These are phyloP conservation scores for Rhexocercosporidium sp. DNA, from an alignment of 2,329 filamentous ascomycete genomes.

Conservation along the genomic window DNA sequence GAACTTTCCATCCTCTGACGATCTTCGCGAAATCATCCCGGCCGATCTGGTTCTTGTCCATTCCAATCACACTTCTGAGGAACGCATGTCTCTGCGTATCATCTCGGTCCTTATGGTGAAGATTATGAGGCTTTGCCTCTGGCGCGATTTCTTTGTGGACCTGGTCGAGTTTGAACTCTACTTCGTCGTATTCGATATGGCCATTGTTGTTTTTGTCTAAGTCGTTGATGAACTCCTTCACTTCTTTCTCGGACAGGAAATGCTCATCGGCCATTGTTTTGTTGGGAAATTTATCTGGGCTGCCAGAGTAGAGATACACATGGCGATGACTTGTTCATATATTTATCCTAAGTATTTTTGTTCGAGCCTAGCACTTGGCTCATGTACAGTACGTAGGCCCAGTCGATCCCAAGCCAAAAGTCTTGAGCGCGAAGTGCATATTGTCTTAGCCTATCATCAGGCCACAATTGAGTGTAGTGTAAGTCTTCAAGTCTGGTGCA, in stretches of 20 bases:
- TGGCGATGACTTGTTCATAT: slow-evolving; percentile 3
- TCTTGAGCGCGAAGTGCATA: slow-evolving; percentile 17
- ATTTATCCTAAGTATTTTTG: not conserved
- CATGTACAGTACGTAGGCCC: slow-evolving; percentile 17
- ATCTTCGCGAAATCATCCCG: slow-evolving; percentile 52
- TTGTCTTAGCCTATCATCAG: slow-evolving; percentile 12
- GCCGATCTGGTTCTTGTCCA: slow-evolving; percentile 49
- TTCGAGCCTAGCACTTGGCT: not conserved
- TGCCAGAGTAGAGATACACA: not conserved
- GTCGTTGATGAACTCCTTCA: slow-evolving; percentile 56
- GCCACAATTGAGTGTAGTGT: not conserved
- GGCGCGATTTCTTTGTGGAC: slow-evolving; percentile 57
- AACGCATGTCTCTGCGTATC: slow-evolving; percentile 55
- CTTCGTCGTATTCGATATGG: slow-evolving; percentile 55
- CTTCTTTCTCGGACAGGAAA: slow-evolving; percentile 52
- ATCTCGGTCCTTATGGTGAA: slow-evolving; percentile 45
- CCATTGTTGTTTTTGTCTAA: slow-evolving; percentile 58
- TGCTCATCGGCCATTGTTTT: slow-evolving; percentile 14
- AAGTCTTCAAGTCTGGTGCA: not conserved
- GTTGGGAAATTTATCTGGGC: not conserved
- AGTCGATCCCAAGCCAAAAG: slow-evolving; percentile 14
- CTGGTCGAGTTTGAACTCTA: slow-evolving; percentile 58
- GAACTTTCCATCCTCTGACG: slow-evolving; percentile 53
- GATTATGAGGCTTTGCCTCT: slow-evolving; percentile 51
- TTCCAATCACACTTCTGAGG: slow-evolving; percentile 54